These are phyloP conservation scores for Reticulascus tulasneorum DNA, from an alignment of 2,329 filamentous ascomycete species.

Conservation along the genomic window DNA sequence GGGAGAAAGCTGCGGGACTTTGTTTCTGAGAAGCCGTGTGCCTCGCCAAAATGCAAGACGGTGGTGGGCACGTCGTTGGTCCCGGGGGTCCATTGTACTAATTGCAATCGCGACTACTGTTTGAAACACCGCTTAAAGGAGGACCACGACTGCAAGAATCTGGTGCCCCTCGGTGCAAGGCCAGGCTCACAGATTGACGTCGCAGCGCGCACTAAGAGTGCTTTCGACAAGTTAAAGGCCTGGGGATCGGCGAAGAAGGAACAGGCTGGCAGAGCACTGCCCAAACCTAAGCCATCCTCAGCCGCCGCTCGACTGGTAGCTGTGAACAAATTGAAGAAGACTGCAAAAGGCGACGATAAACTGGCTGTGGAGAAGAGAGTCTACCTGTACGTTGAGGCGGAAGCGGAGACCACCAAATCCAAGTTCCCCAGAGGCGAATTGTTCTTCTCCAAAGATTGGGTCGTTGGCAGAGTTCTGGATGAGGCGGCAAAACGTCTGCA, in stretches of 20 bases:
- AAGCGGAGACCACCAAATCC: slow-evolving; percentile 76
- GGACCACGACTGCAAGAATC: slow-evolving; percentile 80
- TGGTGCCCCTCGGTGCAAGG: slow-evolving; percentile 55
- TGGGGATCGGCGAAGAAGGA: slow-evolving; percentile 77
- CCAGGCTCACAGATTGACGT: slow-evolving; percentile 38
- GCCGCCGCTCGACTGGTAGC: slow-evolving; percentile 64
- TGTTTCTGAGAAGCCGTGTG: slow-evolving; percentile 63
- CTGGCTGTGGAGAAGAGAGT: slow-evolving; percentile 78
- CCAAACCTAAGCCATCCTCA: slow-evolving; percentile 60
- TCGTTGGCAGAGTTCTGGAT: slow-evolving; percentile 78
- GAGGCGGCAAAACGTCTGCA: slow-evolving; percentile 72
- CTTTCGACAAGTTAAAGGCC: slow-evolving; percentile 70
- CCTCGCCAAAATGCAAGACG: slow-evolving; percentile 63
- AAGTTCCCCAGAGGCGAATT: slow-evolving; percentile 81
- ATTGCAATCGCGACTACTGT: slow-evolving; percentile 72
- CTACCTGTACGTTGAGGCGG: slow-evolving; percentile 87
- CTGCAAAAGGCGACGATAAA: slow-evolving; percentile 85
- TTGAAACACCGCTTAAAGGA: slow-evolving; percentile 72
- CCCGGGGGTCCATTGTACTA: slow-evolving; percentile 66
- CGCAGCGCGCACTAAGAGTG: slow-evolving; percentile 66
- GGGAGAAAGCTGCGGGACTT: slow-evolving; percentile 51
- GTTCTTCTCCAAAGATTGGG: slow-evolving; percentile 82
- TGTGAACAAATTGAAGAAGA: slow-evolving; percentile 75
- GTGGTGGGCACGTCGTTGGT: slow-evolving; percentile 64
- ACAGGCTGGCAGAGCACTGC: slow-evolving; percentile 52